Percentiles rank a stretch among this genome's conserved stretches.
Evolutionary conservation across 768 basidiomycete species (phyloP).

Genomic region (Neoboletus subvelutipes): DNA sequence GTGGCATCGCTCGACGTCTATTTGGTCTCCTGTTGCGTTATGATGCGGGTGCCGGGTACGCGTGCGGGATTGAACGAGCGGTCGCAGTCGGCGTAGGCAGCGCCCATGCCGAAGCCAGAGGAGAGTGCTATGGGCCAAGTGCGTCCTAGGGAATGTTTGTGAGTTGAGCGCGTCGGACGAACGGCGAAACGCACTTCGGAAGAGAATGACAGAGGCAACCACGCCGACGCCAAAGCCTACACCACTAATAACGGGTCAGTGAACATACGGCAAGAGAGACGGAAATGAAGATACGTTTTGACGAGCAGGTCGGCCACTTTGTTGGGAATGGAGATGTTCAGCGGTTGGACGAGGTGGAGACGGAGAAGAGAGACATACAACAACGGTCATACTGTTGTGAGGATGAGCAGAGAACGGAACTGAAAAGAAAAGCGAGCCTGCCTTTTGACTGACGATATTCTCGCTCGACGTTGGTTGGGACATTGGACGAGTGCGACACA

Average conservation of each 20-base stretch:
- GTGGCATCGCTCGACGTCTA: slow-evolving; percentile 5
- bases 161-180: slow-evolving; percentile 2
- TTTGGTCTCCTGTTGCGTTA: slow-evolving; percentile 39
- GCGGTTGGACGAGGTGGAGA: slow-evolving; percentile 21
- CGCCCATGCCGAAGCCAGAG: slow-evolving; percentile 84
- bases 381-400: slow-evolving; percentile 75
- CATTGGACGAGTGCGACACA: slow-evolving; percentile 33
- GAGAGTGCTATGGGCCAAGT: slow-evolving; percentile 88
- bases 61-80: slow-evolving; percentile 90
- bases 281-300: slow-evolving; percentile 62
- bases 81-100: slow-evolving; percentile 91
- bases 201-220: slow-evolving; percentile 85
- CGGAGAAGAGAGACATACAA: slow-evolving; percentile 53
- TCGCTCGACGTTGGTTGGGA: slow-evolving; percentile 81
- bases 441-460: slow-evolving; percentile 89
- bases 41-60: slow-evolving; percentile 78
- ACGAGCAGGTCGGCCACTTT: slow-evolving; percentile 77
- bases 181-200: slow-evolving; percentile 68
- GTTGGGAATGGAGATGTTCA: slow-evolving; percentile 20
- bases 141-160: slow-evolving; percentile 56
- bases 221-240: slow-evolving; percentile 89
- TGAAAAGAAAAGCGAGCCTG: slow-evolving; percentile 25
- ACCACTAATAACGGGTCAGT: slow-evolving; percentile 49
- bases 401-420: neutral
- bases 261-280: neutral